Conservation (phyloP, 306 rosid species). For the Fagus crenata region DNA sequence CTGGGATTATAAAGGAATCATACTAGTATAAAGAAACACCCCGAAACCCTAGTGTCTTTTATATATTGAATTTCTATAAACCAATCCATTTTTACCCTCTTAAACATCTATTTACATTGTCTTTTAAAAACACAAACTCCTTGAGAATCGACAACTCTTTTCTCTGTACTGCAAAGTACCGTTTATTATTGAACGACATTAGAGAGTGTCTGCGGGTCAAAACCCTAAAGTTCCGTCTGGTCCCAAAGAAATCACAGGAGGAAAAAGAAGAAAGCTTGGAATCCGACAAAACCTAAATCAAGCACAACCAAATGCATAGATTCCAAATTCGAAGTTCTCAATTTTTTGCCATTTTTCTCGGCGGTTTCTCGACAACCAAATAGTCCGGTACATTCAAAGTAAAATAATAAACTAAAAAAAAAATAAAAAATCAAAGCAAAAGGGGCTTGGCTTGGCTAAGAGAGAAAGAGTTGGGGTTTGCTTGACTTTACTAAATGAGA, state of each 20-base stretch:
- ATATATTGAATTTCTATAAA: too few species aligned
- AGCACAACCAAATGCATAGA: background rate
- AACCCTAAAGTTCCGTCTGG: constrained; percentile 31
- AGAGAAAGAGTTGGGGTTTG: background rate
- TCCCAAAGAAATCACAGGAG: constrained; percentile 1
- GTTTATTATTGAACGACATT: too few species aligned
- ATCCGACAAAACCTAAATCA: background rate
- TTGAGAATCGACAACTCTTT: too few species aligned
- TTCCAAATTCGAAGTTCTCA: constrained; percentile 10
- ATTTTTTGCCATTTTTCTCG: background rate
- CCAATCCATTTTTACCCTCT: too few species aligned
- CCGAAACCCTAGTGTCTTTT: too few species aligned
- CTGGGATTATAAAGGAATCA: too few species aligned
- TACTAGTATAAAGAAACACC: too few species aligned
- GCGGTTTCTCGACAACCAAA: constrained; percentile 15
- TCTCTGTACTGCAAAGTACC: too few species aligned
- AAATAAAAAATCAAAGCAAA: background rate
- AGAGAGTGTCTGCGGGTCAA: background rate
- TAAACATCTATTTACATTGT: too few species aligned
- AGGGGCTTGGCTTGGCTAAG: constrained; percentile 20
- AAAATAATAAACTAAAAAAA: background rate
- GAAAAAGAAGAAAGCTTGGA: background rate
- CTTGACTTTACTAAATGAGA: too few species aligned
- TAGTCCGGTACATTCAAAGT: background rate
- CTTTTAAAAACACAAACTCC: too few species aligned